A percentile compares a stretch with the other conserved stretches of the same genome.
Conservation (phyloP, 345 rosid genomes). For the Adansonia digitata region DNA sequence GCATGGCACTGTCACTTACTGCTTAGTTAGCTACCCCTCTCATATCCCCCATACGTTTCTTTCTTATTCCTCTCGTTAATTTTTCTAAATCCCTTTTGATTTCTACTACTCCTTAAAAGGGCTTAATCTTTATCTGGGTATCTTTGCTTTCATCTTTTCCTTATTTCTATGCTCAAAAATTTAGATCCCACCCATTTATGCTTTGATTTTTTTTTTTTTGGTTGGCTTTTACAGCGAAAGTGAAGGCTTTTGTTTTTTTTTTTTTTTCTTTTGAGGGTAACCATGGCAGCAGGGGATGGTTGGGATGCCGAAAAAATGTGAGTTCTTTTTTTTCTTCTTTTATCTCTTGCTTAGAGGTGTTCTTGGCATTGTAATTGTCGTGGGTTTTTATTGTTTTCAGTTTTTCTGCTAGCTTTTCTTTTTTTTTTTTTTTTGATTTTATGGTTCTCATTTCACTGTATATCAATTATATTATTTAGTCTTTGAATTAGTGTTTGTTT, state of each 20-base stretch:
- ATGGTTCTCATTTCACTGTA: background rate
- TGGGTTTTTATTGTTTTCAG: background rate
- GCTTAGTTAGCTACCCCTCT: background rate
- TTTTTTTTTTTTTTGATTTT: no score
- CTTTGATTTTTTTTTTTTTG: background rate
- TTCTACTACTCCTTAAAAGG: background rate
- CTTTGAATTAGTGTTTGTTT: background rate
- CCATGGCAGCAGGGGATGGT: background rate
- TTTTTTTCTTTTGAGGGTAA: background rate
- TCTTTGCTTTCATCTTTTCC: conserved; percentile 4
- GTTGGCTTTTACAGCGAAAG: background rate
- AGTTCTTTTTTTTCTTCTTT: background rate
- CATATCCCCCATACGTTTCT: background rate
- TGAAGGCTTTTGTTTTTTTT: background rate
- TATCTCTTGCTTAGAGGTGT: background rate
- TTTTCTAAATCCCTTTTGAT: background rate
- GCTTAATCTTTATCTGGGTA: background rate
- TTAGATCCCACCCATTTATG: background rate
- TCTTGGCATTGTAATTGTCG: background rate
- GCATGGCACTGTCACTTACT: conserved; percentile 30
- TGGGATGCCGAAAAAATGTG: conserved; percentile 17
- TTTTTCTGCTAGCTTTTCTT: background rate
- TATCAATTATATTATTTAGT: background rate
- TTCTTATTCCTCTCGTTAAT: background rate
- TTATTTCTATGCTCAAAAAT: conserved; percentile 4